Evolutionary conservation across 345 rosid species (phyloP), one percentile per base, ranked within the genome.

Genomic region (Boechera divaricarpa): DNA sequence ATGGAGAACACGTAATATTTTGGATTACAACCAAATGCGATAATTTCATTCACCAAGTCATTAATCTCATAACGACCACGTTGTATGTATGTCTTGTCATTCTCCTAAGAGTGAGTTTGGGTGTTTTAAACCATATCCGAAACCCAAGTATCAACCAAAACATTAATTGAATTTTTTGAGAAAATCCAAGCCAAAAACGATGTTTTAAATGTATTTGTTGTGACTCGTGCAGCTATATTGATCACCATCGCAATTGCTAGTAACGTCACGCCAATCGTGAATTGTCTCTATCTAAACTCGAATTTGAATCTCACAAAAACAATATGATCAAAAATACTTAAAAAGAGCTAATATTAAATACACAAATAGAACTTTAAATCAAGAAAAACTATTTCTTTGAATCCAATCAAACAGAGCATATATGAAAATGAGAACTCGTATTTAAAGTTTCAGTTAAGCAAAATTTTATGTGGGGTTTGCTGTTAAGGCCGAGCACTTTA

Each of bases 1-100:
- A 66, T 78, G 81, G 81, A 78, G 56, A 65, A 66, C 81, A 78
- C 81, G 81, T 72, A 11, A 47, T 9, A 56, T 21, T 49, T 36
- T 3, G 35, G 59, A 39, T 56, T 60, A 67, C 24, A 44, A 18
- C 57, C 26, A 35, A 35, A 18, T 62, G 51, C 24, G 31, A 56
- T 73, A 54, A 18, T 33, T 33, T 15, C 36, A 54, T 65, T 65
- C 66, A 65, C 65, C 47, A 55, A 31, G 5, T 55, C 78, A 15
- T 54, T 24, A 8, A 10, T 33, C 54, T 33, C 11, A 4, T 54
- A 36, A 70, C 55, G 21, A 21, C 24, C 24, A 57, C 42, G 42
- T 16, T 28, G 49, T 67, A 31, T 55, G 7, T 48, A 31, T 67
- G 71, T 35, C 59, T 33, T 67, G 48, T 67, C 52, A 10, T n/a